Evolutionary conservation across 2,329 filamentous ascomycete genomes (phyloP).

Genomic region (Akanthomyces uredinophilus): DNA sequence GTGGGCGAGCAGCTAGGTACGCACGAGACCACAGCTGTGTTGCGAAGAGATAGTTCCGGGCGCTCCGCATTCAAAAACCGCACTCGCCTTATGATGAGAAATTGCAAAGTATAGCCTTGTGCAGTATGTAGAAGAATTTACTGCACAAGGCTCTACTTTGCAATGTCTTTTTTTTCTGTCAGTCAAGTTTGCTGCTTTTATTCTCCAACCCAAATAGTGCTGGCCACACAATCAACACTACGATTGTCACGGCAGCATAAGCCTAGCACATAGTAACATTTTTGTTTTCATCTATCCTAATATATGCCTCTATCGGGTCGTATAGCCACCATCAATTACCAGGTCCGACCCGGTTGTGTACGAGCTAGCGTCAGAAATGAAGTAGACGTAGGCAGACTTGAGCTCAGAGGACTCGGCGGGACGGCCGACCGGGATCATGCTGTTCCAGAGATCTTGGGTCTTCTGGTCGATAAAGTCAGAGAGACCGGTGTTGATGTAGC

Average conservation of each 20-base stretch:
- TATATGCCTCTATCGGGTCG: constrained; percentile 32
- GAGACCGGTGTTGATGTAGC: constrained; percentile 65
- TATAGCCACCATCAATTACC: constrained; percentile 67
- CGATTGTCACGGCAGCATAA: neutral
- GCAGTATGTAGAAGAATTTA: no score
- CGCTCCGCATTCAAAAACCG: no score
- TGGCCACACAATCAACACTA: no score
- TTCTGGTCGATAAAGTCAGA: constrained; percentile 60
- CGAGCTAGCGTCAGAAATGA: constrained; percentile 67
- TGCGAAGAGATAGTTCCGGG: no score
- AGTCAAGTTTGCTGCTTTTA: no score
- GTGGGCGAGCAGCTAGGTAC: no score
- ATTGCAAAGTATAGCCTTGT: no score
- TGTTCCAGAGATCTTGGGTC: constrained; percentile 66
- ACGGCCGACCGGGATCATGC: constrained; percentile 69
- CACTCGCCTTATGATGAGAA: no score
- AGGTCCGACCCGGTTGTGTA: constrained; percentile 71
- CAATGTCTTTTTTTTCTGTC: no score
- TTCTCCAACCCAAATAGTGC: no score
- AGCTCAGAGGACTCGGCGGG: constrained; percentile 65
- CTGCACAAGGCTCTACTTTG: no score
- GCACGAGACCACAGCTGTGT: no score
- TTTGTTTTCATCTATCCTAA: neutral
- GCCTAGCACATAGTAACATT: neutral
- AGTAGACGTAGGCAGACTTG: constrained; percentile 73